These are phyloP conservation scores for Phaseolus lunatus DNA, from an alignment of 306 rosid genomes.

Conservation along the genomic window DNA sequence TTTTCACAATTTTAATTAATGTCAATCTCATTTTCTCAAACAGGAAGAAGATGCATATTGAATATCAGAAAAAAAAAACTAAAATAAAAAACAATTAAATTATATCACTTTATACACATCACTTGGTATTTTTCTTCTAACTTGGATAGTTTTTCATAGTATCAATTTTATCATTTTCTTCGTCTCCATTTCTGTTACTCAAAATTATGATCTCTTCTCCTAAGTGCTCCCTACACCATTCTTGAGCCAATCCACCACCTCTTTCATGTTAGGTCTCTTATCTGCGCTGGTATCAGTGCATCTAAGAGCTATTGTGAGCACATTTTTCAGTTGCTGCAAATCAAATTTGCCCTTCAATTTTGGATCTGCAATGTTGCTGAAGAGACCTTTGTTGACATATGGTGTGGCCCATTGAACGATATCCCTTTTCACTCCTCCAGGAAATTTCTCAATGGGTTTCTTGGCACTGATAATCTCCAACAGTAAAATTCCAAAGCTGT, in stretches of 20 bases:
- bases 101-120: slow-evolving; percentile 48
- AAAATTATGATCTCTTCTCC: slow-evolving; percentile 30
- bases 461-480: slow-evolving; percentile 68
- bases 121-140: slow-evolving; percentile 21
- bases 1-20: neutral
- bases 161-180: slow-evolving; percentile 48
- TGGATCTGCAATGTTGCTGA: slow-evolving; percentile 67
- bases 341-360: slow-evolving; percentile 64
- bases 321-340: slow-evolving; percentile 51
- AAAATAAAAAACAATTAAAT: neutral
- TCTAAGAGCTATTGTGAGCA: slow-evolving; percentile 56
- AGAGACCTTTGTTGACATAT: slow-evolving; percentile 56
- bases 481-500: slow-evolving; percentile 84
- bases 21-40: neutral
- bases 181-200: slow-evolving; percentile 1
- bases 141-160: slow-evolving; percentile 43
- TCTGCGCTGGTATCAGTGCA: slow-evolving; percentile 63
- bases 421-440: slow-evolving; percentile 79
- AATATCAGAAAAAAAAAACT: neutral
- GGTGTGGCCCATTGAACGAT: slow-evolving; percentile 88
- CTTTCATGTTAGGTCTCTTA: slow-evolving; percentile 64
- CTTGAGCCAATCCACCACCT: slow-evolving; percentile 71
- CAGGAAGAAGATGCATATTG: neutral
- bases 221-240: slow-evolving; percentile 13
- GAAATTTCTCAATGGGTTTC: slow-evolving; percentile 75